Evolutionary conservation across 2,329 filamentous ascomycete genomes (phyloP), one percentile per base, ranked within the genome.

Genomic region (Rasamsonia emersonii): DNA sequence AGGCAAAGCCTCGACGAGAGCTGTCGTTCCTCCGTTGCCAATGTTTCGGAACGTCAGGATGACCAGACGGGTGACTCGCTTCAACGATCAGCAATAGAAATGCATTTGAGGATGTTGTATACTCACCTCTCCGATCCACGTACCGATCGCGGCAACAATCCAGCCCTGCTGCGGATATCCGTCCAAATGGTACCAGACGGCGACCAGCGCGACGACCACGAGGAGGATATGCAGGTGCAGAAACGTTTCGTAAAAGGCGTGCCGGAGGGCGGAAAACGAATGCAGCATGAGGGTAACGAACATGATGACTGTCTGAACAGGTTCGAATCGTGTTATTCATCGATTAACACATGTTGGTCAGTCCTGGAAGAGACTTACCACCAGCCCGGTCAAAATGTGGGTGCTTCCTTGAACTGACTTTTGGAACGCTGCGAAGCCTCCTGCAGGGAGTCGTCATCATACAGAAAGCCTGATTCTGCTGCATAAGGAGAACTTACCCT

Each of bases 241-340:
- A 61, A 94, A 94, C 2, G 83, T 88, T 61, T 94, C 88, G 64
- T 94, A 94, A 53, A 91, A 93, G 28, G 85, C 84, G 54, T 93
- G 86, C 40, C 88, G 77, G 32, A 94, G 49, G 0, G 84, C 79
- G 6, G 83, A 85, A 37, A 81, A 61, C 9, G 84, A 77, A n/a
- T 77, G 62, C 33, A 89, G 50, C 30, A 79, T 50, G 27, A 94
- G 65, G 33, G 82, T 48, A 25, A 72, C 42, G 54, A 93, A 71
- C n/a, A n/a, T 23, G n/a, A n/a, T n/a, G 71, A 68, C 25, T 27
- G 11, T 14, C n/a, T 15, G n/a, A n/a, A n/a, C n/a, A n/a, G n/a
- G n/a, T n/a, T n/a, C n/a, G n/a, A n/a, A n/a, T n/a, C n/a, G n/a
- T n/a, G n/a, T n/a, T n/a, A n/a, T n/a, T n/a, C n/a, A n/a, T n/a